Conservation (phyloP, 495 filamentous ascomycete species). For the Penicillium paradoxum region DNA sequence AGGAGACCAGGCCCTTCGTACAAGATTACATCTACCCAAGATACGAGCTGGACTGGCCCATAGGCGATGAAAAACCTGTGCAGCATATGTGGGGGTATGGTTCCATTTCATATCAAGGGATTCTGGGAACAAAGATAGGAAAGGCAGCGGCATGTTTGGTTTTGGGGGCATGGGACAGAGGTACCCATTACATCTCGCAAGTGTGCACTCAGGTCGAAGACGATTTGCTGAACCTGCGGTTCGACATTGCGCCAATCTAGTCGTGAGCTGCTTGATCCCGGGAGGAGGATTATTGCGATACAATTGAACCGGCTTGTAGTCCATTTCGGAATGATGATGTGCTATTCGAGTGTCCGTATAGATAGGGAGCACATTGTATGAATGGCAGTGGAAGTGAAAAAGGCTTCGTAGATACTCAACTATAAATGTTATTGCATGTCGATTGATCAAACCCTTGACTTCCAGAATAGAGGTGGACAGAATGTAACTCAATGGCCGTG, state of each 20-base stretch:
- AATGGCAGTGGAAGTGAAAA: too few relatives aligned
- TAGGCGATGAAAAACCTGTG: too few relatives aligned
- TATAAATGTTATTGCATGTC: too few relatives aligned
- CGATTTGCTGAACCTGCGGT: background rate
- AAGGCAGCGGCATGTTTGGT: background rate
- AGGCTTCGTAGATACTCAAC: too few relatives aligned
- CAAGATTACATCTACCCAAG: background rate
- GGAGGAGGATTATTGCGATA: background rate
- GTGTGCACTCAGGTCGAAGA: background rate
- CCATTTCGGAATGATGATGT: too few relatives aligned
- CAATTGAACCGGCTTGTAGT: too few relatives aligned
- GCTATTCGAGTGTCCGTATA: too few relatives aligned
- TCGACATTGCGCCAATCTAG: background rate
- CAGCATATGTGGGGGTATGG: background rate
- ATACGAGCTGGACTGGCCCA: background rate
- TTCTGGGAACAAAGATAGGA: background rate
- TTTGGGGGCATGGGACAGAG: constrained; percentile 1
- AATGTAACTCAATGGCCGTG: too few relatives aligned
- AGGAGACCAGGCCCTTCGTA: background rate
- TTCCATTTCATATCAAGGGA: background rate
- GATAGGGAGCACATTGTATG: too few relatives aligned
- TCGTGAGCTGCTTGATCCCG: background rate
- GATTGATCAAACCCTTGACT: too few relatives aligned
- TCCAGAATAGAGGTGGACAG: too few relatives aligned
- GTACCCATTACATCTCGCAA: background rate